phyloP scores from a whole-genome alignment of 352 stramenopile genomes.

The Elongisporangium prolatum region DNA sequence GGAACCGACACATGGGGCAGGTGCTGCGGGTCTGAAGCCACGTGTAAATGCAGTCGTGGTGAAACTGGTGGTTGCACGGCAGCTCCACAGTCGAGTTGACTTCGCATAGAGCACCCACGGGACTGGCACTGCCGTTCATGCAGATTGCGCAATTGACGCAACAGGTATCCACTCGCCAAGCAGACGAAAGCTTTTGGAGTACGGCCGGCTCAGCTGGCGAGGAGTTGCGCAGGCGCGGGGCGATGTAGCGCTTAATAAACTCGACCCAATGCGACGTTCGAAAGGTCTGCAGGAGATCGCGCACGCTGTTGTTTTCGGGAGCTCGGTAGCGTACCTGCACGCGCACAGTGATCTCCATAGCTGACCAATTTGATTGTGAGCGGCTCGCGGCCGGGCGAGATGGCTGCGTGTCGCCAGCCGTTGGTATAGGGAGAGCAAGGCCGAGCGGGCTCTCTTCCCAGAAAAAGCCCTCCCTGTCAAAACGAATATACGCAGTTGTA shows the following conservation, averaged over 20 bases:
- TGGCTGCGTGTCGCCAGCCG: background rate
- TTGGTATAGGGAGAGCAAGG: background rate
- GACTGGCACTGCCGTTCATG: constrained; percentile 74
- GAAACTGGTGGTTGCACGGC: constrained; percentile 89
- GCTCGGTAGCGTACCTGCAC: constrained; percentile 63
- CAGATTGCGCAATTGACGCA: constrained; percentile 80
- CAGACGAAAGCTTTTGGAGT: constrained; percentile 25
- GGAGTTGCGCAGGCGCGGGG: constrained; percentile 55
- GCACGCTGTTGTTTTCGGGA: constrained; percentile 29
- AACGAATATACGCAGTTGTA: constrained; percentile 1
- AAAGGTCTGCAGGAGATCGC: constrained; percentile 55
- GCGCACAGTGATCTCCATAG: constrained; percentile 43
- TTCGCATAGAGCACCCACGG: constrained; percentile 16
- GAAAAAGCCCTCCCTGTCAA: background rate
- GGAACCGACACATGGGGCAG: constrained; percentile 91
- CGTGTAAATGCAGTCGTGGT: constrained; percentile 87
- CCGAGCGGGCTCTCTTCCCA: constrained; percentile 1
- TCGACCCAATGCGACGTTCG: constrained; percentile 44
- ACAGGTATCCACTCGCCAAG: constrained; percentile 14
- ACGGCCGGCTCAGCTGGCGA: constrained; percentile 36
- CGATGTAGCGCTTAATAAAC: constrained; percentile 59
- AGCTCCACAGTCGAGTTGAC: constrained; percentile 45
- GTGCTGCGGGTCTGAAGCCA: constrained; percentile 89
- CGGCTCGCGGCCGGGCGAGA: background rate
- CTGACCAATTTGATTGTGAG: constrained; percentile 6